Percentiles rank a stretch among this genome's conserved stretches.
These are phyloP conservation scores for Symbiodinium pilosum DNA, from an alignment of 73 alveolate species.

Conservation along the genomic window DNA sequence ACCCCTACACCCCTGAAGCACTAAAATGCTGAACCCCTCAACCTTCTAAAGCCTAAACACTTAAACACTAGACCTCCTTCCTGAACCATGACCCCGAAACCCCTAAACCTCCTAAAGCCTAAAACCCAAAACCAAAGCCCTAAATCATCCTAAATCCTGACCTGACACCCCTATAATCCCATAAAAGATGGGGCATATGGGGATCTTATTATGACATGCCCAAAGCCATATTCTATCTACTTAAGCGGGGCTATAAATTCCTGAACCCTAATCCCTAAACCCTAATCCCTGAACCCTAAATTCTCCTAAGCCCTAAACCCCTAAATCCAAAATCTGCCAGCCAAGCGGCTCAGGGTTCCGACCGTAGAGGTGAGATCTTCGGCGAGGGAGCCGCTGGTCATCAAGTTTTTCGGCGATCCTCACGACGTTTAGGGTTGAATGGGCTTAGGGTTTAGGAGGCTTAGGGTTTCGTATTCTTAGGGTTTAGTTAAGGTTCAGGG, in stretches of 20 bases:
- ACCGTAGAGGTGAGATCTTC: background rate
- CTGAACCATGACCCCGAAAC: no score
- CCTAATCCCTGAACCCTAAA: background rate
- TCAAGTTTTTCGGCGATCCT: background rate
- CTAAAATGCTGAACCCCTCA: background rate
- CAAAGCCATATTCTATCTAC: no score
- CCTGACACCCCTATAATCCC: background rate
- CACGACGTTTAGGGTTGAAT: background rate
- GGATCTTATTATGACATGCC: no score
- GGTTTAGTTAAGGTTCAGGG: background rate
- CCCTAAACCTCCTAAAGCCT: background rate
- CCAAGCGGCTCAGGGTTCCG: background rate
- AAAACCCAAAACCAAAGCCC: background rate
- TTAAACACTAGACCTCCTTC: no score
- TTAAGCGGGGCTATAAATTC: no score
- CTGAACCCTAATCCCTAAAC: background rate
- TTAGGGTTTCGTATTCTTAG: background rate
- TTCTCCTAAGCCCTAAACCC: background rate
- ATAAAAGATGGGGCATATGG: no score
- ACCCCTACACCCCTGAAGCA: background rate
- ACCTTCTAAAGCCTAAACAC: no score
- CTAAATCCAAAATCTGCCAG: background rate
- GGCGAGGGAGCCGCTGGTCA: background rate
- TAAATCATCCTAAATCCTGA: background rate
- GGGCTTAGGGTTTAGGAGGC: constrained; percentile 7